Conservation (phyloP, 345 rosid species). For the Aurinia saxatilis region DNA sequence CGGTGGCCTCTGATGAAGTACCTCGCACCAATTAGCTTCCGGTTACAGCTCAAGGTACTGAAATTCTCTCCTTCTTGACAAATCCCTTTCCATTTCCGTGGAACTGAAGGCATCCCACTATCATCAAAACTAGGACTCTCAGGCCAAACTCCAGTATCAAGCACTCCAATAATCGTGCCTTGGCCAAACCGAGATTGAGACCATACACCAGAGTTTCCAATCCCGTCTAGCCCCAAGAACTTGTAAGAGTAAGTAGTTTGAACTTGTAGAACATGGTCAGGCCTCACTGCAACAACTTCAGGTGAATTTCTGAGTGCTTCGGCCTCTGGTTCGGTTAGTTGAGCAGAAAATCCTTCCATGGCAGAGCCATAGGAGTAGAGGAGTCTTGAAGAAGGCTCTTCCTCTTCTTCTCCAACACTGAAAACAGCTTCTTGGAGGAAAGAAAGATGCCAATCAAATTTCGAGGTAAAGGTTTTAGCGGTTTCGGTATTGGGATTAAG, state of each 20-base stretch:
- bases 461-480: slow-evolving; percentile 36
- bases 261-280: slow-evolving; percentile 54
- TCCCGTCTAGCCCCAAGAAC: slow-evolving; percentile 63
- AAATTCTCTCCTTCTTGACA: slow-evolving; percentile 77
- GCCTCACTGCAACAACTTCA: slow-evolving; percentile 64
- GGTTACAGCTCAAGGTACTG: slow-evolving; percentile 52
- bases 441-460: slow-evolving; percentile 64
- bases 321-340: slow-evolving; percentile 49
- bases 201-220: slow-evolving; percentile 46
- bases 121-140: slow-evolving; percentile 87
- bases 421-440: slow-evolving; percentile 46
- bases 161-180: slow-evolving; percentile 64
- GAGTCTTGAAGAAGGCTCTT: slow-evolving; percentile 57
- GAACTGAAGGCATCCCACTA: slow-evolving; percentile 54
- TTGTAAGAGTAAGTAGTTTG: slow-evolving; percentile 87
- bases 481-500: slow-evolving; percentile 56
- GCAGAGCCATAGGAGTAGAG: slow-evolving; percentile 84
- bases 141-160: slow-evolving; percentile 91
- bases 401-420: slow-evolving; percentile 14
- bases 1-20: slow-evolving; percentile 76
- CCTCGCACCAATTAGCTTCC: slow-evolving; percentile 79
- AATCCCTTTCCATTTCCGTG: slow-evolving; percentile 69
- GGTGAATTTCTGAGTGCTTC: slow-evolving; percentile 38
- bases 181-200: slow-evolving; percentile 49
- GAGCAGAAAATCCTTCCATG: slow-evolving; percentile 86